Evolutionary conservation across 225 moss, liverwort and hornwort species (phyloP).

Genomic region (Thuidium tamariscinum): DNA sequence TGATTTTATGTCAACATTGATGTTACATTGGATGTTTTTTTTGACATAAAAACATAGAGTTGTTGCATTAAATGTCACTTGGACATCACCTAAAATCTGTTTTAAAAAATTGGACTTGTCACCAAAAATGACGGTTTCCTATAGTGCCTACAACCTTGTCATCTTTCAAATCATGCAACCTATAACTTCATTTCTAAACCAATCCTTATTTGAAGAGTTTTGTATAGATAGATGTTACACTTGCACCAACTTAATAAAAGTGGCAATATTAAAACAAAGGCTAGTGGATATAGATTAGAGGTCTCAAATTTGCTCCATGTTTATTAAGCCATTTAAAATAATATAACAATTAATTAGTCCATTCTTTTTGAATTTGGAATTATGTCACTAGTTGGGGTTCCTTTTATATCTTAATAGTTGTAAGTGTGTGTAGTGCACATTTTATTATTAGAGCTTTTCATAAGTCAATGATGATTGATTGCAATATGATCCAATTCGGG

Average conservation of each 20-base stretch:
- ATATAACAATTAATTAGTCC: background rate
- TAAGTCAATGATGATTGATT: background rate
- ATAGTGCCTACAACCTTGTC: accelerated
- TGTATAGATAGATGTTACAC: too few relatives aligned
- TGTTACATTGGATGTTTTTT: too few relatives aligned
- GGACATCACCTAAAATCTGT: too few relatives aligned
- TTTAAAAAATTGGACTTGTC: too few relatives aligned
- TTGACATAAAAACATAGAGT: too few relatives aligned
- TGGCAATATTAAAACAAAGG: background rate
- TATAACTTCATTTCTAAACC: background rate
- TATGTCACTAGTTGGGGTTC: accelerated
- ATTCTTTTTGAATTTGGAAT: background rate
- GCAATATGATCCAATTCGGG: background rate
- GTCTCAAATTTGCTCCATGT: background rate
- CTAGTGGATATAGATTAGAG: background rate
- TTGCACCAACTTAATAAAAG: background rate
- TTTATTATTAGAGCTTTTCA: background rate
- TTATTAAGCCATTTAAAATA: background rate
- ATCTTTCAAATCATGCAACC: background rate
- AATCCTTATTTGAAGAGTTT: background rate
- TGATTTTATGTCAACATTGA: too few relatives aligned
- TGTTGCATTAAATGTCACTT: too few relatives aligned
- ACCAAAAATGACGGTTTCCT: too few relatives aligned
- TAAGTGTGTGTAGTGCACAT: accelerated
- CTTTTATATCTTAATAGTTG: accelerated